Base-by-base conservation (phyloP, 345 rosid genomes). In the Ricinus communis region DNA sequence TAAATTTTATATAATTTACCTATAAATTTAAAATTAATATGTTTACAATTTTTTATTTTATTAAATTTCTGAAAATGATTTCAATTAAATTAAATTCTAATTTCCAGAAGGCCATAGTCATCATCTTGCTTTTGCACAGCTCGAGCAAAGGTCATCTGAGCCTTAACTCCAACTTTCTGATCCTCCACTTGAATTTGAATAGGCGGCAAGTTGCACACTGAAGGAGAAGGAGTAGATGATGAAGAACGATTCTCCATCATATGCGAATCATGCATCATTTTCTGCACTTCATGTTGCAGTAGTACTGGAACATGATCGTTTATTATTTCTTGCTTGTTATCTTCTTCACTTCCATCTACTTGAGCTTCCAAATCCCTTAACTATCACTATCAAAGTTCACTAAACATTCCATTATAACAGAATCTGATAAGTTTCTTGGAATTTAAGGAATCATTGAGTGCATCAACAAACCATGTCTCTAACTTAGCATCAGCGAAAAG, bases 401-500 rank as follows among this genome's bases (percentile, higher is more conserved):
- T 43, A 93, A 80, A 62, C 79, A 79, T 4, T 77, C 83, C 65
- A 83, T 68, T 56, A 89, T 72, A 19, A 86, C 87, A 27, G 97
- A 83, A 66, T 93, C 93, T 0, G 96, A 90, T 33, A 79, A 57
- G 40, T 90, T 87, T 12, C 91, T 81, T 30, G 93, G 93, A 51
- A 93, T n/a, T 77, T 57, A 91, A 64, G 8, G 93, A 77, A 22
- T 85, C 88, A 71, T 91, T 93, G 66, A 91, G 85, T 15, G 93
- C 96, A 69, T 93, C 96, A 3, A 91, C 86, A 66, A 93, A 89
- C 98, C 96, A 93, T 0, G 90, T 85, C 56, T 93, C 92, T 1
- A 89, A 89, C 77, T 91, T 91, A 16, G 91, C 77, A 54, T 84
- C 89, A 36, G 80, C 84, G 8, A 93, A 84, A 19, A 91, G 79